phyloP scores from a whole-genome alignment of 352 stramenopile species.

The Pythium diclinum region DNA sequence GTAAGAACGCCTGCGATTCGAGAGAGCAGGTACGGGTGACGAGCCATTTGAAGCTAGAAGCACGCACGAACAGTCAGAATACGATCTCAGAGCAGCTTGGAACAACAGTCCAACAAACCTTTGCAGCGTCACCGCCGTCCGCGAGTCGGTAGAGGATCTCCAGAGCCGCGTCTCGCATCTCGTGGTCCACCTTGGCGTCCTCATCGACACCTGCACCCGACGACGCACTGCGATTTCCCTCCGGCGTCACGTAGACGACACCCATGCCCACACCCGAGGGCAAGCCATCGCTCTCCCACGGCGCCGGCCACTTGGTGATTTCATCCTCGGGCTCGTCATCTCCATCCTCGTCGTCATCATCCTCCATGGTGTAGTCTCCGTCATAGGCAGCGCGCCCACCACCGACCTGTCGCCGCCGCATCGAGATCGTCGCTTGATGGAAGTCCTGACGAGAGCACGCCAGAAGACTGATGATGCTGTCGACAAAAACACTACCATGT shows the following conservation, averaged over 20 bases:
- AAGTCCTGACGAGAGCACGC: constrained; percentile 58
- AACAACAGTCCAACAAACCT: constrained; percentile 26
- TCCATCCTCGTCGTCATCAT: constrained; percentile 56
- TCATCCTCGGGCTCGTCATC: constrained; percentile 51
- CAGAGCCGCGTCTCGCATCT: constrained; percentile 71
- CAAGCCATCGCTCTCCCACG: constrained; percentile 73
- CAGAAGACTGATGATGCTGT: constrained; percentile 51
- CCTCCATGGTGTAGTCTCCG: constrained; percentile 45
- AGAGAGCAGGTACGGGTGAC: constrained; percentile 60
- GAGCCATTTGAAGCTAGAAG: constrained; percentile 53
- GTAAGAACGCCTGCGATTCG: constrained; percentile 51
- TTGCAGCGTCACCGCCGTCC: constrained; percentile 53
- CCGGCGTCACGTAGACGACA: constrained; percentile 70
- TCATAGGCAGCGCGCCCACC: constrained; percentile 16
- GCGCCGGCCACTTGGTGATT: constrained; percentile 56
- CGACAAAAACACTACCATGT: constrained; percentile 40
- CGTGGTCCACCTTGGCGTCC: constrained; percentile 62
- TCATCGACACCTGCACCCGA: constrained; percentile 32
- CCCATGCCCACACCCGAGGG: constrained; percentile 71
- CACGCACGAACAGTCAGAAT: neutral
- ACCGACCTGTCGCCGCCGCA: constrained; percentile 22
- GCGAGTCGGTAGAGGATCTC: constrained; percentile 75
- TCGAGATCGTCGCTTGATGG: constrained; percentile 21
- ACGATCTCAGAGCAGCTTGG: neutral
- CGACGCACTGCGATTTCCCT: constrained; percentile 52